phyloP scores from a whole-genome alignment of 805 yeast species.

The Candida wancherniae region DNA sequence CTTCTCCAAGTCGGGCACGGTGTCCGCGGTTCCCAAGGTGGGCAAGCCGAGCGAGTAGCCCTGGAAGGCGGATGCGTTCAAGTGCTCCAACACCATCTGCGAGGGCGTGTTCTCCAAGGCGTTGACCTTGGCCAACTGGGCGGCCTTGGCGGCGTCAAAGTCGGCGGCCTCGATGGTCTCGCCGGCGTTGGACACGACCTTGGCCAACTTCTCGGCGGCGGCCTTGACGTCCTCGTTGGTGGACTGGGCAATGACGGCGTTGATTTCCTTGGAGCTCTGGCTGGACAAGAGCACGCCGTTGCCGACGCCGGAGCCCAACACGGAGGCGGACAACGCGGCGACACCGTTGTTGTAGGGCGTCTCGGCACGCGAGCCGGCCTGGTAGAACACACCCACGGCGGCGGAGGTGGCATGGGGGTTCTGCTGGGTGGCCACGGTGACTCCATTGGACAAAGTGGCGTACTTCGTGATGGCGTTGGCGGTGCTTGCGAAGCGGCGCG shows the following conservation, averaged over 20 bases:
- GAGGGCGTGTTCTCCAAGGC: conserved; percentile 54
- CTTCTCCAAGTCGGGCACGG: conserved; percentile 52
- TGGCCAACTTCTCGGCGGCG: conserved; percentile 51
- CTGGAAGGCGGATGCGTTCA: conserved; percentile 82
- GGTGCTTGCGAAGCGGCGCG: conserved; percentile 58
- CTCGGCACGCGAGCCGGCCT: conserved; percentile 78
- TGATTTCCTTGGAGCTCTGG: conserved; percentile 56
- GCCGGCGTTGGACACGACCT: conserved; percentile 35
- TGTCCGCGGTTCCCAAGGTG: conserved; percentile 66
- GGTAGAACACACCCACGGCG: conserved; percentile 64
- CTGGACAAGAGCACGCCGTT: conserved; percentile 56
- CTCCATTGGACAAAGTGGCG: conserved; percentile 70
- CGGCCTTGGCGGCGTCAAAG: conserved; percentile 43
- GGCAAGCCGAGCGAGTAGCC: conserved; percentile 79
- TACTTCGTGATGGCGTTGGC: conserved; percentile 55
- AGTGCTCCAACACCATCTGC: conserved; percentile 62
- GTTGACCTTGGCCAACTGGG: conserved; percentile 44
- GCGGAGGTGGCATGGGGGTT: conserved; percentile 52
- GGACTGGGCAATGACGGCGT: conserved; percentile 56
- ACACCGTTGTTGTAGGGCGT: conserved; percentile 81
- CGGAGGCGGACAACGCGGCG: conserved; percentile 56
- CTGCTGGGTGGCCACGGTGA: conserved; percentile 66
- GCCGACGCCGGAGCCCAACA: conserved; percentile 40
- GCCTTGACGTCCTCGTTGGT: conserved; percentile 45
- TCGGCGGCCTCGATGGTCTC: conserved; percentile 40